Evolutionary conservation across 1,139 yeast genomes (phyloP), one percentile per base, ranked within the genome.

Genomic region (Geotrichum aggregatum): DNA sequence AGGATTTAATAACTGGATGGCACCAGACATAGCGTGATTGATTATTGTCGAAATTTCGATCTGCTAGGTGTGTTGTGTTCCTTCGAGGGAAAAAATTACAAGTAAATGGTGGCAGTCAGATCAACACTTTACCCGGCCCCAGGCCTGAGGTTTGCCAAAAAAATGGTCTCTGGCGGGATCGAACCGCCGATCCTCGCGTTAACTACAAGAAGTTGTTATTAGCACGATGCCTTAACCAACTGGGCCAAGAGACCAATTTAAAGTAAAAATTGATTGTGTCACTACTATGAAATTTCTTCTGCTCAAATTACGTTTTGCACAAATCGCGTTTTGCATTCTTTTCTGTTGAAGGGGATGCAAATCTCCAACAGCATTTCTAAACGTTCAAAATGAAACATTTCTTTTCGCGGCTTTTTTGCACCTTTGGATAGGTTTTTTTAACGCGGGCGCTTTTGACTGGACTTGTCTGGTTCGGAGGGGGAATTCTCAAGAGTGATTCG

Each of bases 1-100:
- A 19, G 99, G 98, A 69, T 92, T 92, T 61, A 92, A 77, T 62
- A 92, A 77, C 74, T 92, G 98, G 61, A 92, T 80, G 39, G 94
- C 82, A 52, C 83, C 47, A n/a, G 47, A 47, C 50, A 47, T 47
- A 38, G 36, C 11, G 36, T 33, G 36, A 33, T 33, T n/a, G 36
- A 33, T 33, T 6, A 33, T 6, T 33, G 18, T 6, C 13, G 36
- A 33, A 33, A 33, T 4, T 14, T 13, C 36, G 36, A n/a, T 14
- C 18, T 14, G 11, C 6, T 13, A 33, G 36, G 5, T 13, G 39
- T 35, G 39, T 35, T 10, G 28, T 19, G 43, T 19, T 39, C 43
- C 21, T 39, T 39, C 13, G 3, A n/a, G 3, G 18, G 28, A 39
- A 39, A 39, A 34, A n/a, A n/a, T 34, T 16, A 6, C 6, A 34